Percentiles rank a stretch among this genome's conserved stretches.
These are phyloP conservation scores for Lactifluus hygrophoroides DNA, from an alignment of 768 basidiomycete species.

Conservation along the genomic window DNA sequence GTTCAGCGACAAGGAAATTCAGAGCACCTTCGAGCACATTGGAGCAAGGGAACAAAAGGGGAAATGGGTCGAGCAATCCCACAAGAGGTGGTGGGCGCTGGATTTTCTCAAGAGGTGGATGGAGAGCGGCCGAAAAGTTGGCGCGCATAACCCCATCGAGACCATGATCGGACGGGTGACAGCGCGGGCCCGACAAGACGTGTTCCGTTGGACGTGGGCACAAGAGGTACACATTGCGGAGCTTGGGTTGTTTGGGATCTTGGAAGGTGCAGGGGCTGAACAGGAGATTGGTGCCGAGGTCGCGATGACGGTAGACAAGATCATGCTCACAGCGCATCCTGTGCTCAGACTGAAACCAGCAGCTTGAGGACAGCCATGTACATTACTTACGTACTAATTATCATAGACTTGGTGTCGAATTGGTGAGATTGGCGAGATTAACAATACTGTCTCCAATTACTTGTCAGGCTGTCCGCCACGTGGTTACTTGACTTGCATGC, in stretches of 20 bases:
- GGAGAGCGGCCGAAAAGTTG: conserved; percentile 19
- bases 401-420: no score
- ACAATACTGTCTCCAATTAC: no score
- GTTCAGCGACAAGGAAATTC: conserved; percentile 42
- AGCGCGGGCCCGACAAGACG: conserved; percentile 18
- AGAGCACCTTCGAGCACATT: conserved; percentile 33
- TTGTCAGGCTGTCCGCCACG: no score
- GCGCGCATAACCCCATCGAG: conserved; percentile 25
- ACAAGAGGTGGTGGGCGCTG: conserved; percentile 35
- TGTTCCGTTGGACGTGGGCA: conserved; percentile 6
- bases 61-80: conserved; percentile 27
- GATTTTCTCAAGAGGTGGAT: conserved; percentile 34
- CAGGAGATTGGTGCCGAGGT: conserved; percentile 25
- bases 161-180: conserved; percentile 23
- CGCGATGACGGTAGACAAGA: conserved; percentile 23
- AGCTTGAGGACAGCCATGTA: neutral
- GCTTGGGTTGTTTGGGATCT: conserved; percentile 24
- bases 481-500: no score
- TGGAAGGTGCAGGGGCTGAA: conserved; percentile 11
- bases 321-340: conserved; percentile 22
- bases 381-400: neutral
- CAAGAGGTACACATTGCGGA: conserved; percentile 24
- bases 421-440: no score
- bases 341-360: neutral
- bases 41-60: conserved; percentile 30